Evolutionary conservation across 1,284 basidiomycete genomes (phyloP).

Genomic region (Ganoderma lucidum): DNA sequence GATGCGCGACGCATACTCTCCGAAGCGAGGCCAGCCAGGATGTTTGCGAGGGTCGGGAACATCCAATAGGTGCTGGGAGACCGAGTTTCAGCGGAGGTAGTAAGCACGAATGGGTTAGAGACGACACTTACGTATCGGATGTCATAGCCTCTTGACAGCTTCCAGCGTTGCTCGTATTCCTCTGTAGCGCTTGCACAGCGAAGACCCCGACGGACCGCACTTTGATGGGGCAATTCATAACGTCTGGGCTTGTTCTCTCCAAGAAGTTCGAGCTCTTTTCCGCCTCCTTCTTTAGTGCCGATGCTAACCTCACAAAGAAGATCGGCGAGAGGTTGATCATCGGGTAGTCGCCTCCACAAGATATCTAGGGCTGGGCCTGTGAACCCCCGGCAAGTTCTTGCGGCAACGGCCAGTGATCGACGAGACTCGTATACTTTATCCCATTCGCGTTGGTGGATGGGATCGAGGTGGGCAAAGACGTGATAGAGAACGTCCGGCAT

Average conservation of each 20-base stretch:
- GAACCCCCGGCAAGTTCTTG: neutral
- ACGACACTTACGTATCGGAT: neutral
- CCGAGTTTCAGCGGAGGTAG: too few relatives aligned
- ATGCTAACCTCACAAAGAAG: neutral
- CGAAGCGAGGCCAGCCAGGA: neutral
- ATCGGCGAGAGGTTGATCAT: neutral
- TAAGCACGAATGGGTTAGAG: neutral
- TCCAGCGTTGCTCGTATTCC: neutral
- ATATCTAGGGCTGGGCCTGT: neutral
- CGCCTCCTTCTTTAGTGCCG: too few relatives aligned
- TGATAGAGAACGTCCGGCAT: neutral
- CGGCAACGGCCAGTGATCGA: neutral
- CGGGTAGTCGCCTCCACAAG: neutral
- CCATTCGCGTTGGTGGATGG: too few relatives aligned
- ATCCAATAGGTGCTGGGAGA: too few relatives aligned
- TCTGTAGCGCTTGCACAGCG: neutral
- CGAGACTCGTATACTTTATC: neutral
- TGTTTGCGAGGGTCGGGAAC: neutral
- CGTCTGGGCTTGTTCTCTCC: neutral
- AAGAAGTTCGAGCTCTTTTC: neutral
- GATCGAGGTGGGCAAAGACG: neutral
- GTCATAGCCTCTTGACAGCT: neutral
- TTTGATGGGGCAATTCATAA: neutral
- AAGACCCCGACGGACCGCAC: neutral
- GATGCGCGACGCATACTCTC: neutral